Percentiles rank a stretch among this genome's conserved stretches.
These are phyloP conservation scores for Trichoderma sp. DNA, from an alignment of 2,329 filamentous ascomycete genomes.

Conservation along the genomic window DNA sequence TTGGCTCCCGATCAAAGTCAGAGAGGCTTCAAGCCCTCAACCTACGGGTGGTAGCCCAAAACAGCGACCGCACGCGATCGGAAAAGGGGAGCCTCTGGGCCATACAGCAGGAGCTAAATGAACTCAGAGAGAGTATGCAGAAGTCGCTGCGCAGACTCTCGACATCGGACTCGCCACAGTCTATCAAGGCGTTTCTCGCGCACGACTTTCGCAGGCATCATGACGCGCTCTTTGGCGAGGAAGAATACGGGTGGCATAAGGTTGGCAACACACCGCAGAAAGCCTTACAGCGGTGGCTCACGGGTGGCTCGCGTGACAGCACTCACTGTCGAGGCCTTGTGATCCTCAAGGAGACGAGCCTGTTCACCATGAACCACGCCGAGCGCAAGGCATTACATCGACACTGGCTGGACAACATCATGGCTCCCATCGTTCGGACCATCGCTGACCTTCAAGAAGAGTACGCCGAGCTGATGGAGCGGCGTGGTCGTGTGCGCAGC, in stretches of 20 bases:
- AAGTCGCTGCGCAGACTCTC: background rate
- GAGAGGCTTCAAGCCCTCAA: conserved; percentile 54
- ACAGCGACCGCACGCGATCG: conserved; percentile 42
- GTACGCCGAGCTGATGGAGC: conserved; percentile 15
- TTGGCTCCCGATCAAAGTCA: conserved; percentile 62
- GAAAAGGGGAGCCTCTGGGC: conserved; percentile 35
- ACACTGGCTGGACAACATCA: conserved; percentile 22
- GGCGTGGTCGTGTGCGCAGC: conserved; percentile 26
- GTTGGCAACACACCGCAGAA: background rate
- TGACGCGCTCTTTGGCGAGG: background rate
- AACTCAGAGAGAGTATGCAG: background rate
- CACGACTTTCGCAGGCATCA: background rate
- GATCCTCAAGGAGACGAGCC: background rate
- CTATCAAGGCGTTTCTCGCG: background rate
- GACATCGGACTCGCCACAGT: background rate
- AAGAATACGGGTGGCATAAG: conserved; percentile 18
- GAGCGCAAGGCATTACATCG: conserved; percentile 24
- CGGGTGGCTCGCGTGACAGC: conserved; percentile 2
- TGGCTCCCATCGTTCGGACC: background rate
- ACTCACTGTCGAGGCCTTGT: background rate
- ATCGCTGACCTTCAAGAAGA: background rate
- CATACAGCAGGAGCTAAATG: background rate
- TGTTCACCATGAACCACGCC: conserved; percentile 18
- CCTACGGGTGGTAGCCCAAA: conserved; percentile 45
- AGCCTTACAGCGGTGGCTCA: background rate